Evolutionary conservation across 768 basidiomycete genomes (phyloP).

Genomic region (Rhodotorula graminis): DNA sequence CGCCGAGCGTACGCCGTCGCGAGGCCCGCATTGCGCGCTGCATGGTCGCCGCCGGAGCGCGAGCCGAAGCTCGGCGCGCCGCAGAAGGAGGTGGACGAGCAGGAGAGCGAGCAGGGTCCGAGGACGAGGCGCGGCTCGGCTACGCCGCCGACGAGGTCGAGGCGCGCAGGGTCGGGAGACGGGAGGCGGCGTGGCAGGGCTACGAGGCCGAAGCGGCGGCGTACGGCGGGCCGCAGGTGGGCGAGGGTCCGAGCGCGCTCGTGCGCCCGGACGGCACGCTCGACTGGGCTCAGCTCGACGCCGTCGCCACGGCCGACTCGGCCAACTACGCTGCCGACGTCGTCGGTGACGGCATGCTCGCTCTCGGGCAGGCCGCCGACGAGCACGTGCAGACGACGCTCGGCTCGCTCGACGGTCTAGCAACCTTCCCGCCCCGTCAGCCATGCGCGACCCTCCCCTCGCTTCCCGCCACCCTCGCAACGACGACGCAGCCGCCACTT

Average conservation of each 20-base stretch:
- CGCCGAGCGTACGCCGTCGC: conserved; percentile 1
- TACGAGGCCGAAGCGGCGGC: not conserved
- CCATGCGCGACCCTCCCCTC: not conserved
- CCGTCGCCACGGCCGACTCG: not conserved
- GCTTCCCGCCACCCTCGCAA: not conserved
- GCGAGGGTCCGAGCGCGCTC: not conserved
- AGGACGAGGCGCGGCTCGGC: not conserved
- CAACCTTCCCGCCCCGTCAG: not conserved
- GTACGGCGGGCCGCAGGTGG: not conserved
- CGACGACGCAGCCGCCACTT: not conserved
- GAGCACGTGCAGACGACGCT: not conserved
- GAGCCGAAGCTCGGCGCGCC: not conserved
- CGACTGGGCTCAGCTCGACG: not conserved
- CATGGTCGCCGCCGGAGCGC: not conserved
- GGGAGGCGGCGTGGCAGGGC: not conserved
- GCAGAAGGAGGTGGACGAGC: not conserved
- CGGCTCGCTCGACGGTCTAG: not conserved
- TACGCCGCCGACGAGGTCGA: conserved; percentile 3
- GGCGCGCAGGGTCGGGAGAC: not conserved
- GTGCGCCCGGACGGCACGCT: conserved; percentile 4
- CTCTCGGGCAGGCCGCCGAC: not conserved
- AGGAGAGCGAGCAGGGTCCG: not conserved
- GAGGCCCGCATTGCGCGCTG: conserved; percentile 6
- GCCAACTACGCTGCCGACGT: not conserved
- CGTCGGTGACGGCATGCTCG: not conserved